A percentile compares a stretch with the other conserved stretches of the same genome.
Evolutionary conservation across 352 stramenopile species (phyloP).

Genomic region (Phytophthora citrophthora): DNA sequence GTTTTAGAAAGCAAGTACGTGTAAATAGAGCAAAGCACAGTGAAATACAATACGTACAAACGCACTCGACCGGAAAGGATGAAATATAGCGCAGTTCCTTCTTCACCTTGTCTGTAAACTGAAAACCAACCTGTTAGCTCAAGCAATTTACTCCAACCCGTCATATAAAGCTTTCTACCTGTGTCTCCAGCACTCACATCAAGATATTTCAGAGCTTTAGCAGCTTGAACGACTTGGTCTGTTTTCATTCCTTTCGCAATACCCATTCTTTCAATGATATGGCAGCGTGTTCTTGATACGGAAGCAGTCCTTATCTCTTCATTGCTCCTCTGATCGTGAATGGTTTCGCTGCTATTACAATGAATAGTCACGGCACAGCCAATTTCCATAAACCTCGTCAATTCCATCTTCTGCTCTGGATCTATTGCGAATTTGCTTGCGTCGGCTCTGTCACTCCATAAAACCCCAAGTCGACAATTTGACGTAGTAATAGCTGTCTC

Average conservation of each 20-base stretch:
- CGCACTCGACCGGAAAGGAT: slow-evolving; percentile 18
- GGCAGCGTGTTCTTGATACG: not conserved
- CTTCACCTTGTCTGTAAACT: slow-evolving; percentile 19
- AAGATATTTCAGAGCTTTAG: slow-evolving; percentile 5
- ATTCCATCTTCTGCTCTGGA: not conserved
- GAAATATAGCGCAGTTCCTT: slow-evolving; percentile 10
- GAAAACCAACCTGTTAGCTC: too few relatives aligned
- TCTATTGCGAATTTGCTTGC: slow-evolving; percentile 1
- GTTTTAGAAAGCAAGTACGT: not conserved
- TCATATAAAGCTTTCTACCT: slow-evolving; percentile 1
- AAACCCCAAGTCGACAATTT: slow-evolving; percentile 43
- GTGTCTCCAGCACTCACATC: slow-evolving; percentile 6
- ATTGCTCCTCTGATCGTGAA: not conserved
- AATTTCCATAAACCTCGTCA: not conserved
- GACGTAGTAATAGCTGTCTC: slow-evolving; percentile 51
- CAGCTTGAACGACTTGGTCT: slow-evolving; percentile 1
- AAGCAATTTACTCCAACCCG: too few relatives aligned
- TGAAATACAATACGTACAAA: slow-evolving; percentile 5
- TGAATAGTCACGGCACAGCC: not conserved
- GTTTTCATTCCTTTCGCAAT: slow-evolving; percentile 14
- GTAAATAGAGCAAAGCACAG: not conserved
- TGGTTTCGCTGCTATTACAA: not conserved
- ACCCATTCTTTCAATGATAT: slow-evolving; percentile 15
- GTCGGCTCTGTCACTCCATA: slow-evolving; percentile 4
- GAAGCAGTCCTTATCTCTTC: not conserved